These are phyloP conservation scores for Leptographium wingfieldii DNA, from an alignment of 2,329 filamentous ascomycete genomes.

Conservation along the genomic window DNA sequence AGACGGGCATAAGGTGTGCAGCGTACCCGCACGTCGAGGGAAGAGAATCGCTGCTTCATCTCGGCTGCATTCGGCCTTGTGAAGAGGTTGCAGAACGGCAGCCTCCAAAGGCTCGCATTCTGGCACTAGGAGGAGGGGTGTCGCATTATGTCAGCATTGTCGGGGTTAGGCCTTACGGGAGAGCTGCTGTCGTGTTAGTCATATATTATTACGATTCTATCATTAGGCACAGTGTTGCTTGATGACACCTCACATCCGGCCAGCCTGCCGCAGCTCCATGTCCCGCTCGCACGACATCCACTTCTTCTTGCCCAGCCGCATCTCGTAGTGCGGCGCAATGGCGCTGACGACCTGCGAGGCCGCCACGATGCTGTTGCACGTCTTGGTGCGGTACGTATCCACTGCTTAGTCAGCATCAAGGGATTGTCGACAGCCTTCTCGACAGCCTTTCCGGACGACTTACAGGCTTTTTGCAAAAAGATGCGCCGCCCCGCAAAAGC, in stretches of 20 bases:
- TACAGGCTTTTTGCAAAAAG: conserved; percentile 83
- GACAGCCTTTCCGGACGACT: conserved; percentile 23
- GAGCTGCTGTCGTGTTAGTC: not conserved
- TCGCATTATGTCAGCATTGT: not conserved
- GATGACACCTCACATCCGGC: conserved; percentile 3
- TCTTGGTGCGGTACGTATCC: conserved; percentile 90
- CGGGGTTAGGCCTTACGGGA: not conserved
- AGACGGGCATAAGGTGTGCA: not conserved
- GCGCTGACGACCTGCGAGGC: conserved; percentile 60
- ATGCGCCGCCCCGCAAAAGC: conserved; percentile 78
- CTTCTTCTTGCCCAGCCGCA: conserved; percentile 68
- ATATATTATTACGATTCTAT: not conserved
- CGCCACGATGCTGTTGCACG: conserved; percentile 66
- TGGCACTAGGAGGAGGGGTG: not conserved
- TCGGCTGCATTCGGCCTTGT: not conserved
- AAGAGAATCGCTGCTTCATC: conserved; percentile 7
- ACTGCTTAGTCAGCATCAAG: conserved; percentile 37
- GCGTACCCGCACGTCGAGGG: conserved; percentile 4
- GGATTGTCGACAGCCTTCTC: too few species aligned
- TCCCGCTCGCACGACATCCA: conserved; percentile 29
- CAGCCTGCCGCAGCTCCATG: conserved; percentile 9
- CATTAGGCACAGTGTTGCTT: not conserved
- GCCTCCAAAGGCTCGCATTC: not conserved
- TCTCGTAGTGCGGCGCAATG: conserved; percentile 80
- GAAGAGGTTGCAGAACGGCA: not conserved